A percentile compares a stretch with the other conserved stretches of the same genome.
These are phyloP conservation scores for Solanum verrucosum DNA, from an alignment of 257 asterid genomes.

Conservation along the genomic window DNA sequence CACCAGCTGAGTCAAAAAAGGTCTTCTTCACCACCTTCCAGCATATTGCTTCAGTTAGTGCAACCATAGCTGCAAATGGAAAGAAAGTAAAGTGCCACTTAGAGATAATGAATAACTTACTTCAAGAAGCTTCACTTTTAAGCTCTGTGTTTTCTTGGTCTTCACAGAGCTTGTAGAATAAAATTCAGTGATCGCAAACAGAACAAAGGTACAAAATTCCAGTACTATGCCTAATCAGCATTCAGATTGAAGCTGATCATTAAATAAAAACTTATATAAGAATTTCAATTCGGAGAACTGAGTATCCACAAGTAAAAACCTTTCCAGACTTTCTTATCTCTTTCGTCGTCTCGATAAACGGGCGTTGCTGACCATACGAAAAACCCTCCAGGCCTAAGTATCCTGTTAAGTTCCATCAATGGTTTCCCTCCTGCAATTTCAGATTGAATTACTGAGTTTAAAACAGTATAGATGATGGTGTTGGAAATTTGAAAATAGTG, in stretches of 20 bases:
- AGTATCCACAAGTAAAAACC: slow-evolving; percentile 24
- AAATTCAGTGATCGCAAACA: neutral
- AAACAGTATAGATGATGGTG: neutral
- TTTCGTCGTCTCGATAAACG: slow-evolving; percentile 58
- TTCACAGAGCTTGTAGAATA: neutral
- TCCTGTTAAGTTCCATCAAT: slow-evolving; percentile 74
- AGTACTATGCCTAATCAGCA: neutral
- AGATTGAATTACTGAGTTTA: slow-evolving; percentile 6
- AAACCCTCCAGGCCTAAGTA: slow-evolving; percentile 94
- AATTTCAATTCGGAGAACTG: neutral
- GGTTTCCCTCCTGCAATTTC: slow-evolving; percentile 72
- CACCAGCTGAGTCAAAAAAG: slow-evolving; percentile 22
- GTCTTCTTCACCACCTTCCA: slow-evolving; percentile 65
- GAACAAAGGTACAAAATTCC: neutral
- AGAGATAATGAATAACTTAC: neutral
- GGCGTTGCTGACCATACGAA: slow-evolving; percentile 98
- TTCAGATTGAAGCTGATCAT: neutral
- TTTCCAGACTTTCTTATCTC: slow-evolving; percentile 62
- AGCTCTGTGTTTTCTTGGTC: neutral
- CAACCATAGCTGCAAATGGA: slow-evolving; percentile 62
- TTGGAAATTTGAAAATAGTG: slow-evolving; percentile 16
- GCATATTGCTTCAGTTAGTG: slow-evolving; percentile 72
- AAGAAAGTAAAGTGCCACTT: slow-evolving; percentile 1
- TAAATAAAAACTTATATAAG: neutral
- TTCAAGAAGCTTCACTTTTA: neutral